A percentile compares a stretch with the other conserved stretches of the same genome.
Evolutionary conservation across 1,139 yeast genomes (phyloP).

Genomic region (Diutina scorzettiae): DNA sequence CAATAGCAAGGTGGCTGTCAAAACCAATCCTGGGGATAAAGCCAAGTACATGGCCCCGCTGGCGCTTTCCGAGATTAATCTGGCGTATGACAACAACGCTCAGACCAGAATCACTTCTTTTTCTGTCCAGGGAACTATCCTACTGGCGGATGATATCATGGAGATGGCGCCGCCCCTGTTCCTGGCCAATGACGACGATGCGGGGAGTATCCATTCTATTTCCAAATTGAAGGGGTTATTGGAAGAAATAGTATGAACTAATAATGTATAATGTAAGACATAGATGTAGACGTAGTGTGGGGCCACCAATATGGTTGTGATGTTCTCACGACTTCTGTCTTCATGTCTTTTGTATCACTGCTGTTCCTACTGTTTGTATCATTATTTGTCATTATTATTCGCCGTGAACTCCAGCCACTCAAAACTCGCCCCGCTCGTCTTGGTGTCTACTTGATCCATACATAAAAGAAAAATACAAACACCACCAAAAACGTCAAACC

Average conservation of each 20-base stretch:
- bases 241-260: not conserved
- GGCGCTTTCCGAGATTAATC: constrained; percentile 2
- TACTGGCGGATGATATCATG: not conserved
- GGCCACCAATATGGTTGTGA: too few species aligned
- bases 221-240: not conserved
- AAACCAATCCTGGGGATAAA: not conserved
- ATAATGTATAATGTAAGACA: too few species aligned
- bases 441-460: constrained; percentile 39
- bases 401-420: too few species aligned
- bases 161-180: not conserved
- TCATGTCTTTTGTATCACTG: not conserved
- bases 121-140: not conserved
- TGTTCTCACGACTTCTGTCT: not conserved
- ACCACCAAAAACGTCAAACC: constrained; percentile 51
- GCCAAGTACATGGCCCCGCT: constrained; percentile 2
- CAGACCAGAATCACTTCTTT: not conserved
- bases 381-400: too few species aligned
- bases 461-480: constrained; percentile 61
- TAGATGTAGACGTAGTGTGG: too few species aligned
- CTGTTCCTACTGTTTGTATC: not conserved
- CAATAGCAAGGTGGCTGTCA: not conserved
- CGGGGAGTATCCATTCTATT: not conserved
- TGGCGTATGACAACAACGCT: not conserved
- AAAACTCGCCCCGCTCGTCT: too few species aligned
- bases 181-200: not conserved